These are phyloP conservation scores for Colletotrichum musae DNA, from an alignment of 2,329 filamentous ascomycete genomes.

Conservation along the genomic window DNA sequence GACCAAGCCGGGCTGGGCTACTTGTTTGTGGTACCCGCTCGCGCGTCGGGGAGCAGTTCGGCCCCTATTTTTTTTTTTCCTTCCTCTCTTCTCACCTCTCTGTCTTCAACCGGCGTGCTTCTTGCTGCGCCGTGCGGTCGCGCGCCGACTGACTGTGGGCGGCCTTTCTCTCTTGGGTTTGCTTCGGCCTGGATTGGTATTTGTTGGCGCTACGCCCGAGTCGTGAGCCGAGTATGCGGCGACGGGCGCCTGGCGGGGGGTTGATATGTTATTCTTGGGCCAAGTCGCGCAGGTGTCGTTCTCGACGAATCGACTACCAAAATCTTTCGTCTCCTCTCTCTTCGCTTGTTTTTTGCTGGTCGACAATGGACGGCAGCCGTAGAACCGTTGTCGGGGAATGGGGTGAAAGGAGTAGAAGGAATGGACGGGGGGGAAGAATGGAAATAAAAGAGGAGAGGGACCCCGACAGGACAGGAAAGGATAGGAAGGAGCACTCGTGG, in stretches of 20 bases:
- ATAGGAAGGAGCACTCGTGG: too few species aligned
- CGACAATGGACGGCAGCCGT: conserved; percentile 26
- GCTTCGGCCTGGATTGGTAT: not conserved
- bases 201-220: conserved; percentile 23
- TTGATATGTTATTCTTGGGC: conserved; percentile 24
- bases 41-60: conserved; percentile 31
- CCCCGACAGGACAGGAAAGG: too few species aligned
- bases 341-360: conserved; percentile 5
- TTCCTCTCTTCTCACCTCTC: too few species aligned
- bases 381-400: conserved; percentile 27
- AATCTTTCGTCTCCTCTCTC: not conserved
- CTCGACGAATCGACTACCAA: conserved; percentile 3
- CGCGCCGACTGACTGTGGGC: conserved; percentile 17
- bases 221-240: conserved; percentile 4
- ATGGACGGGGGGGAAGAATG: conserved; percentile 32
- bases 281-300: conserved; percentile 9
- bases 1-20: conserved; percentile 8
- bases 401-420: conserved; percentile 26
- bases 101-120: not conserved
- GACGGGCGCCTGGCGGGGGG: not conserved
- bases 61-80: conserved; percentile 26
- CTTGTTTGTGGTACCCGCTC: conserved; percentile 31
- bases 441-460: conserved; percentile 34
- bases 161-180: conserved; percentile 1
- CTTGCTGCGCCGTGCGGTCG: conserved; percentile 3